phyloP scores from a whole-genome alignment of 495 filamentous ascomycete genomes.

The Penicillium samsonianum region DNA sequence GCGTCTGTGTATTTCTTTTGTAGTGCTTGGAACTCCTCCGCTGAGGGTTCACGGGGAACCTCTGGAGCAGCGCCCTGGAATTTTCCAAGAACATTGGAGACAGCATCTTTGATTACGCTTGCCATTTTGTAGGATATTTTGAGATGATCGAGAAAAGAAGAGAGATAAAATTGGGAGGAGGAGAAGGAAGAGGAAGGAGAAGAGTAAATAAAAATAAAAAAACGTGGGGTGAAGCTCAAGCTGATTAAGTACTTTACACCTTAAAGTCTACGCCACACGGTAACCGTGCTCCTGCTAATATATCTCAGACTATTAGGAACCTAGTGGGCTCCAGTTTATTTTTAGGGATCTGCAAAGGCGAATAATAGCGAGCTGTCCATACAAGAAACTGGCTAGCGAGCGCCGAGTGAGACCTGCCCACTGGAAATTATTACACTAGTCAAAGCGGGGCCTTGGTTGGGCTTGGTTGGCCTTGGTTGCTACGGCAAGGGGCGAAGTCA shows the following conservation, averaged over 20 bases:
- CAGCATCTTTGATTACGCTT: slow-evolving; percentile 45
- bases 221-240: slow-evolving; percentile 32
- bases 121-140: slow-evolving; percentile 38
- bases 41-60: slow-evolving; percentile 64
- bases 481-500: background rate
- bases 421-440: slow-evolving; percentile 2
- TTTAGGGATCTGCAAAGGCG: slow-evolving; percentile 21
- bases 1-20: slow-evolving; percentile 75
- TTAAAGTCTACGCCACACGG: background rate
- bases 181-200: slow-evolving; percentile 5
- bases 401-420: slow-evolving; percentile 11
- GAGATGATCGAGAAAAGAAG: background rate
- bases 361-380: slow-evolving; percentile 5
- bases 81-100: slow-evolving; percentile 62
- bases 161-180: background rate
- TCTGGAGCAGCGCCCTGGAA: slow-evolving; percentile 50
- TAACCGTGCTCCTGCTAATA: too few relatives aligned
- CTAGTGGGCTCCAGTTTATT: slow-evolving; percentile 23
- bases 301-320: slow-evolving; percentile 16
- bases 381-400: slow-evolving; percentile 10
- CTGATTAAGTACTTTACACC: slow-evolving; percentile 13
- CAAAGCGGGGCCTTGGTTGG: slow-evolving; percentile 8
- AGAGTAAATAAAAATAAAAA: slow-evolving; percentile 27
- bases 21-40: slow-evolving; percentile 72
- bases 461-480: too few relatives aligned